Evolutionary conservation across 108 stramenopile genomes (phyloP).

Genomic region (Skeletonema marinoi): DNA sequence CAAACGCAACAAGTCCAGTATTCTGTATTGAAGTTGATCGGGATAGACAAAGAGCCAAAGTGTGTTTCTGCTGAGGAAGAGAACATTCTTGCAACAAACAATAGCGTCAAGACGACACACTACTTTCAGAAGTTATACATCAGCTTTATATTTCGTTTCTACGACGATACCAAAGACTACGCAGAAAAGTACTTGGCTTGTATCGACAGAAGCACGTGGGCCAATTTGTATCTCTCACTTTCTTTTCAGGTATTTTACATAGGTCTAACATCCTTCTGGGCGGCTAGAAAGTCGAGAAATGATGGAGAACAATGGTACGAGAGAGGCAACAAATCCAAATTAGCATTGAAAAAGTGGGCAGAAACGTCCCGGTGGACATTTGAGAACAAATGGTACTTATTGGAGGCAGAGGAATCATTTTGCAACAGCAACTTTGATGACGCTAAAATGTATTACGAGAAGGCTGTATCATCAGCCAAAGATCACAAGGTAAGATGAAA

Average conservation of each 20-base stretch:
- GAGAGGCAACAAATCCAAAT: not conserved
- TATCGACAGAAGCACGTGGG: not conserved
- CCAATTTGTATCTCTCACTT: not conserved
- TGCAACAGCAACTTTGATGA: too few species aligned
- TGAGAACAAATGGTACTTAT: not conserved
- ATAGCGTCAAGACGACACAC: not conserved
- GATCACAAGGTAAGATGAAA: too few species aligned
- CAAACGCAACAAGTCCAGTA: not conserved
- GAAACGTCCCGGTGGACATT: not conserved
- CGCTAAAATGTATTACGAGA: too few species aligned
- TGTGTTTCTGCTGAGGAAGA: not conserved
- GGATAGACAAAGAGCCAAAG: not conserved
- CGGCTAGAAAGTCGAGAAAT: not conserved
- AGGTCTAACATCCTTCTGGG: not conserved
- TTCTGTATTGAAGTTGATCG: not conserved
- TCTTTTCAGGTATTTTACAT: not conserved
- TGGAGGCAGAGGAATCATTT: conserved; percentile 1
- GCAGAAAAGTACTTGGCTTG: not conserved
- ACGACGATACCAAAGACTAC: not conserved
- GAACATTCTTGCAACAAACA: not conserved
- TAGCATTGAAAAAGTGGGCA: not conserved
- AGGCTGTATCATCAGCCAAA: too few species aligned
- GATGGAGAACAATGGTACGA: not conserved
- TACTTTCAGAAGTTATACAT: not conserved
- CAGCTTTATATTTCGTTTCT: not conserved